phyloP scores from a whole-genome alignment of 495 filamentous ascomycete genomes.

The Trichoderma parareesei region DNA sequence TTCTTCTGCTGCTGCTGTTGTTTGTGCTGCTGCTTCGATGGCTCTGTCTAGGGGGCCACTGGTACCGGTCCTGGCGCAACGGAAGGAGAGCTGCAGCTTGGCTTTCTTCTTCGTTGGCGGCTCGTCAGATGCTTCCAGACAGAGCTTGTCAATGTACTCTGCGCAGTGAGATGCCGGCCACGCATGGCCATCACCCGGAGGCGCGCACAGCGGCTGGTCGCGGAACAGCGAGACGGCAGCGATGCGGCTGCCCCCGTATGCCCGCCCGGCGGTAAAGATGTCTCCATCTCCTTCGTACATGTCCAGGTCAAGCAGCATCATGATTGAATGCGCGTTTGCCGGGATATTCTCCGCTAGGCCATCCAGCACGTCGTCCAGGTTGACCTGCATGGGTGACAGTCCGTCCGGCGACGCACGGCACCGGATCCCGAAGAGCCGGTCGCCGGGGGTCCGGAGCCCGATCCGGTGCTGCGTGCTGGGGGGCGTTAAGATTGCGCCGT shows the following conservation, averaged over 20 bases:
- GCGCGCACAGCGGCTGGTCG: slow-evolving; percentile 50
- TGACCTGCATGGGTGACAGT: slow-evolving; percentile 45
- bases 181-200: slow-evolving; percentile 39
- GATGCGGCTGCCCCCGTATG: slow-evolving; percentile 56
- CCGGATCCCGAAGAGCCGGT: slow-evolving; percentile 43
- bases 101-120: background rate
- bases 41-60: slow-evolving; percentile 11
- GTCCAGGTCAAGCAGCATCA: slow-evolving; percentile 53
- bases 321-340: slow-evolving; percentile 50
- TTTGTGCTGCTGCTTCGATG: slow-evolving; percentile 10
- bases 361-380: slow-evolving; percentile 58
- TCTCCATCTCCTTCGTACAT: slow-evolving; percentile 61
- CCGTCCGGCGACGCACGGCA: slow-evolving; percentile 41
- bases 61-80: background rate
- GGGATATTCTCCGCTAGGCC: slow-evolving; percentile 47
- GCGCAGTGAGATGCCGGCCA: slow-evolving; percentile 60
- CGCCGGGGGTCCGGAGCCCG: slow-evolving; percentile 32
- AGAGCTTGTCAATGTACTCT: slow-evolving; percentile 34
- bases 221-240: slow-evolving; percentile 51
- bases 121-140: slow-evolving; percentile 13
- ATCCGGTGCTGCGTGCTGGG: slow-evolving; percentile 21
- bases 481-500: slow-evolving; percentile 12
- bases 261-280: slow-evolving; percentile 58
- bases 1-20: too few relatives aligned
- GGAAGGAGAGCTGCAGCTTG: background rate